phyloP scores from a whole-genome alignment of 768 basidiomycete genomes.

The Suillus alpinus region DNA sequence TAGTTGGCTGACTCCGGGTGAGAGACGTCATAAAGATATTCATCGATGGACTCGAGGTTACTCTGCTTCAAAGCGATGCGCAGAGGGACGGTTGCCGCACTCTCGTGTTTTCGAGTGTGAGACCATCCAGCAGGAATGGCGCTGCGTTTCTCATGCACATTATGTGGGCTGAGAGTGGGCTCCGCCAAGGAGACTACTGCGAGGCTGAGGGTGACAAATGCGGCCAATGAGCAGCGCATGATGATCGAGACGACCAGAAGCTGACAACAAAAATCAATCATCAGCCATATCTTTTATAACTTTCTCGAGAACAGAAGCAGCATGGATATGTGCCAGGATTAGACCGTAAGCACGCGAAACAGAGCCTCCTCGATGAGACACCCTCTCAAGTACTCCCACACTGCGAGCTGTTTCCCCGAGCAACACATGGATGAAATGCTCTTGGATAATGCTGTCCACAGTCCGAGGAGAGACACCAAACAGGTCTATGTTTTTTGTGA shows the following conservation, averaged over 20 bases:
- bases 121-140: constrained; percentile 36
- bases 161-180: constrained; percentile 20
- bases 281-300: constrained; percentile 10
- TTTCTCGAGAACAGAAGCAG: constrained; percentile 1
- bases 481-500: no score
- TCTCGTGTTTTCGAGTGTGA: constrained; percentile 33
- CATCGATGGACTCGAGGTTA: constrained; percentile 26
- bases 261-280: neutral
- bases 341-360: constrained; percentile 44
- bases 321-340: constrained; percentile 10
- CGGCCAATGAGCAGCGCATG: constrained; percentile 13
- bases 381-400: neutral
- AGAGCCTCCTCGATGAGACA: constrained; percentile 47
- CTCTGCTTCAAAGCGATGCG: constrained; percentile 32
- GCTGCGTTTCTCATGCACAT: constrained; percentile 40
- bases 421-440: neutral
- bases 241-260: neutral
- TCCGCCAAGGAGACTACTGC: constrained; percentile 17
- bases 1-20: constrained; percentile 32
- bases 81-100: constrained; percentile 26
- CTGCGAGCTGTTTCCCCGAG: neutral
- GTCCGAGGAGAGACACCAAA: neutral
- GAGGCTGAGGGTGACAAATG: constrained; percentile 14
- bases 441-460: neutral
- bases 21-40: constrained; percentile 31